These are phyloP conservation scores for Lentinula detonsa DNA, from an alignment of 768 basidiomycete genomes.

Conservation along the genomic window DNA sequence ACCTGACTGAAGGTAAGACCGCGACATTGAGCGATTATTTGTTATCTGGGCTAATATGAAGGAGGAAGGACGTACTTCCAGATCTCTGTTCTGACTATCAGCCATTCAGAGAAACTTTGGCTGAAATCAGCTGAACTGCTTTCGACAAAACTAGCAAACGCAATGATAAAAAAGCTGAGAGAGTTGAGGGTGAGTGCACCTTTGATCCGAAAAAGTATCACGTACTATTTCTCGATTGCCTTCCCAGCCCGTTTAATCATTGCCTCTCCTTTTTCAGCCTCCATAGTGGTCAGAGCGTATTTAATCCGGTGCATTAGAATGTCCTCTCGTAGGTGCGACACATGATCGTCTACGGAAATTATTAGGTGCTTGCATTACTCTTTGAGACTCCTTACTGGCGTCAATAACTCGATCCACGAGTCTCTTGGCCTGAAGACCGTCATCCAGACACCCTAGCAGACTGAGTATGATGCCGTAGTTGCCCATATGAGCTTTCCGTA, in stretches of 20 bases:
- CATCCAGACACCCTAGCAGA: conserved; percentile 87
- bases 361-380: neutral
- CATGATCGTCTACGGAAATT: conserved; percentile 67
- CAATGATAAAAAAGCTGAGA: conserved; percentile 87
- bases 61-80: conserved; percentile 63
- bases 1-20: conserved; percentile 56
- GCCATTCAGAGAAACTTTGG: conserved; percentile 80
- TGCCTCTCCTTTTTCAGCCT: conserved; percentile 53
- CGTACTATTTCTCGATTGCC: conserved; percentile 88
- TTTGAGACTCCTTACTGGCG: conserved; percentile 32
- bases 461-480: conserved; percentile 90
- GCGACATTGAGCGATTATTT: neutral
- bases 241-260: conserved; percentile 63
- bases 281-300: conserved; percentile 78
- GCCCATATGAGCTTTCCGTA: conserved; percentile 88
- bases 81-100: conserved; percentile 81
- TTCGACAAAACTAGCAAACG: conserved; percentile 85
- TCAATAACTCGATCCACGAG: conserved; percentile 91
- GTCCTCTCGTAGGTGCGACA: conserved; percentile 87
- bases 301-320: conserved; percentile 78
- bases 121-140: conserved; percentile 46
- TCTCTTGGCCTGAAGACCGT: conserved; percentile 78
- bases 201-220: conserved; percentile 1
- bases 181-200: neutral
- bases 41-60: neutral